Evolutionary conservation across 2,329 filamentous ascomycete species (phyloP).

Genomic region (Colletotrichum theobromicola): DNA sequence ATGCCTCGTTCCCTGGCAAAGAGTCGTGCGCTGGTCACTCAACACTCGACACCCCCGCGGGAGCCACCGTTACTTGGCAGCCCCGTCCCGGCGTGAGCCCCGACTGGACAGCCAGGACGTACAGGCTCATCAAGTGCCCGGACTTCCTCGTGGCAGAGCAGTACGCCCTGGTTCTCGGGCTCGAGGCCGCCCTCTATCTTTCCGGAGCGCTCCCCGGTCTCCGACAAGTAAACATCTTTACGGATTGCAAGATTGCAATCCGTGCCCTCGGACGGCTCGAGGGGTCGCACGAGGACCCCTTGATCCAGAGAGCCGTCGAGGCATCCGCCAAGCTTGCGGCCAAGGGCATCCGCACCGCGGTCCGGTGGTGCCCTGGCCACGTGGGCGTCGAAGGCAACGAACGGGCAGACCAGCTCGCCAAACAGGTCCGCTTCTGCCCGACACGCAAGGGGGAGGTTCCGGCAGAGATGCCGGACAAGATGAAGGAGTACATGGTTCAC

Average conservation of each 20-base stretch:
- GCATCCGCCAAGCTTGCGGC: neutral
- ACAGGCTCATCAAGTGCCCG: neutral
- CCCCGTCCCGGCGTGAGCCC: neutral
- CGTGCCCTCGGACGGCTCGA: neutral
- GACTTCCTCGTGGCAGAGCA: neutral
- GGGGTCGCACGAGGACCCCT: neutral
- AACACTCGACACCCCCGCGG: neutral
- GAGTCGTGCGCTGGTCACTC: neutral
- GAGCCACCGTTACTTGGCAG: constrained; percentile 1
- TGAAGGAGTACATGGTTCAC: neutral
- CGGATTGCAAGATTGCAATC: constrained; percentile 1
- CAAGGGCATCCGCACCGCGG: neutral
- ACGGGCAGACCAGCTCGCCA: neutral
- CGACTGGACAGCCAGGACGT: neutral
- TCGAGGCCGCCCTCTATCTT: neutral
- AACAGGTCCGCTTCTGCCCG: neutral
- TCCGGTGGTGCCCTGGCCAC: constrained; percentile 10
- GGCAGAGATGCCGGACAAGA: neutral
- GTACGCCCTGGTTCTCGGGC: neutral
- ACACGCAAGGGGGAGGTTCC: neutral
- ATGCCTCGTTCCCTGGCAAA: neutral
- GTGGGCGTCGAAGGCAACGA: neutral
- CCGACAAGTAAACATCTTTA: neutral
- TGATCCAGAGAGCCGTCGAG: neutral
- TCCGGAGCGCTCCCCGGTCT: neutral